Evolutionary conservation across 2,329 filamentous ascomycete species (phyloP).

Genomic region (Chaetomium olivaceum): DNA sequence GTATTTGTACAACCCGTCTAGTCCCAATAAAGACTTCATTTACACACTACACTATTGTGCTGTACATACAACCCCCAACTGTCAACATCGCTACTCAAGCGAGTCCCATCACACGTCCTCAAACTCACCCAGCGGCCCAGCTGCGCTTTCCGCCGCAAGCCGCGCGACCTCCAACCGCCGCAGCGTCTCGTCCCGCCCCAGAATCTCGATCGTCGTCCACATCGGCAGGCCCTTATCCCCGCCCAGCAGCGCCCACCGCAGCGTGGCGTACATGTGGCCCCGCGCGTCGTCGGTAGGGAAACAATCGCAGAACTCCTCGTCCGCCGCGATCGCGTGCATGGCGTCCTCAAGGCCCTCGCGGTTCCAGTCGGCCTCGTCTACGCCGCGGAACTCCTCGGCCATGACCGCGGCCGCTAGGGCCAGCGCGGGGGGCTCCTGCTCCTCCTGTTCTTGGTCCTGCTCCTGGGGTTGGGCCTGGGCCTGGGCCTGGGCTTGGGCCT

Average conservation of each 20-base stretch:
- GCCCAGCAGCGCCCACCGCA: constrained; percentile 38
- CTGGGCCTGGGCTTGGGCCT: no score
- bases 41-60: no score
- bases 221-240: constrained; percentile 33
- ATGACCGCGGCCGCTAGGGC: constrained; percentile 19
- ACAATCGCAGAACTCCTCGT: neutral
- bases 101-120: no score
- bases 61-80: neutral
- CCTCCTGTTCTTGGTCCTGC: no score
- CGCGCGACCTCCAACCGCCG: constrained; percentile 28
- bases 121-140: neutral
- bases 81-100: neutral
- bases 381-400: constrained; percentile 7
- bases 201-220: constrained; percentile 32
- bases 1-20: constrained; percentile 13
- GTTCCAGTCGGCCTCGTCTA: constrained; percentile 5
- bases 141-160: constrained; percentile 1
- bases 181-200: constrained; percentile 37
- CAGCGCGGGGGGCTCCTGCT: no score
- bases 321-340: neutral
- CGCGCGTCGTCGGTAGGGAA: neutral
- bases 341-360: constrained; percentile 1
- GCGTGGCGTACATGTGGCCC: constrained; percentile 31
- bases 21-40: neutral
- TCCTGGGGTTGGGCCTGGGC: no score